These are phyloP conservation scores for Aspergillus campestris DNA, from an alignment of 495 filamentous ascomycete species.

Conservation along the genomic window DNA sequence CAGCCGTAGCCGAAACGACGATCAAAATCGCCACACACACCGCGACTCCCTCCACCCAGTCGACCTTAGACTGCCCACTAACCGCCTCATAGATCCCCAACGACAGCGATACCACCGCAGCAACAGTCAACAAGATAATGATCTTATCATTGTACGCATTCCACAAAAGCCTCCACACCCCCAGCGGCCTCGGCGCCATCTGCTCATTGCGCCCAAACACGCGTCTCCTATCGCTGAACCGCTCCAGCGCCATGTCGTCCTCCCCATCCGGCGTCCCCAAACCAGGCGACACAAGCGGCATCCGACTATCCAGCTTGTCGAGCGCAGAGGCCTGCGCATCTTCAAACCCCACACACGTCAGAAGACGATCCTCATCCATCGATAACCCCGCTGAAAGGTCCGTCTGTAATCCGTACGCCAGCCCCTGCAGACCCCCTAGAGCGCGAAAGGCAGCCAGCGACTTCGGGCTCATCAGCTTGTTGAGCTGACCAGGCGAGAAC, in stretches of 20 bases:
- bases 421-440: constrained; percentile 50
- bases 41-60: constrained; percentile 65
- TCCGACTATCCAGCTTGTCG: background rate
- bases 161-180: constrained; percentile 60
- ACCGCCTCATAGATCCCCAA: constrained; percentile 53
- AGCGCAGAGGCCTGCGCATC: constrained; percentile 19
- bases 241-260: background rate
- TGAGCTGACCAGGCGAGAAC: constrained; percentile 52
- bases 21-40: constrained; percentile 60
- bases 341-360: constrained; percentile 46
- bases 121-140: constrained; percentile 53
- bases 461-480: constrained; percentile 59
- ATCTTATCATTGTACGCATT: constrained; percentile 72
- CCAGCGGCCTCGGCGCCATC: constrained; percentile 57
- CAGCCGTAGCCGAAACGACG: constrained; percentile 56
- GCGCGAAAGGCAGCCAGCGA: constrained; percentile 54
- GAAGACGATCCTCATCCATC: constrained; percentile 46
- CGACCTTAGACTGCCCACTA: constrained; percentile 33
- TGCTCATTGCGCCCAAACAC: constrained; percentile 58
- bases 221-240: constrained; percentile 50
- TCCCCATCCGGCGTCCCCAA: background rate
- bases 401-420: constrained; percentile 55
- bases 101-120: constrained; percentile 55
- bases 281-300: background rate
- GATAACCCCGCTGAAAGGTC: constrained; percentile 49